Evolutionary conservation across 176 grass and related monocot genomes (phyloP), one percentile per base, ranked within the genome.

Genomic region (Eragrostis nindensis): DNA sequence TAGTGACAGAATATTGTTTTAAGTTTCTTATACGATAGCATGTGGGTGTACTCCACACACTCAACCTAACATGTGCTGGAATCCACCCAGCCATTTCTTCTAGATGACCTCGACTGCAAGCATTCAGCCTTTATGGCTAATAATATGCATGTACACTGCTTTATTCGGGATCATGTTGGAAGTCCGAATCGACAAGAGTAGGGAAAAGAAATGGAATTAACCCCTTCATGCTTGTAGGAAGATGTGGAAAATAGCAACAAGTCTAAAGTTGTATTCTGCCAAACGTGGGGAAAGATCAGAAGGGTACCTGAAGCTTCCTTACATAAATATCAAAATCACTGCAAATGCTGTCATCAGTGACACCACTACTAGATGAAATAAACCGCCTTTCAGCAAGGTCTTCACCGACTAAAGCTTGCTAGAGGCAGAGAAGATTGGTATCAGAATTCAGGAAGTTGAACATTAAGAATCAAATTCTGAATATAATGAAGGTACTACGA

Each of bases 331-430:
- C 97, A 86, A 99, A 86, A 84, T 96, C 93, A 17, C 86, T 92
- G 53, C 78, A 73, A 65, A 86, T 69, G 83, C 74, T 85, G 43
- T 99, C 93, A 86, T 93, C 90, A 57, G 72, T 50, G 8, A 86
- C 57, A 41, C 83, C 32, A 13, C 84, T 89, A 78, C 74, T 84
- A 45, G 89, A 79, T 56, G 88, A 88, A 93, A 99, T 4, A 99
- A 99, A 85, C 41, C 86, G 85, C 32, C 92, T 88, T 86, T 99
- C 93, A 76, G 90, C 97, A 69, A 76, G 74, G 62, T 99, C 97
- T 93, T 99, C 97, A 48, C 97, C 97, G 52, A 99, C 97, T 78
- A 99, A 92, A 80, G 97, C 97, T 99, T 96, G 91, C 97, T 99
- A 75, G 75, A 92, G 22, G 42, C 39, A 82, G 30, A 78, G 9